Conservation (phyloP, 148 eudicot species). For the Selenicereus undatus region DNA sequence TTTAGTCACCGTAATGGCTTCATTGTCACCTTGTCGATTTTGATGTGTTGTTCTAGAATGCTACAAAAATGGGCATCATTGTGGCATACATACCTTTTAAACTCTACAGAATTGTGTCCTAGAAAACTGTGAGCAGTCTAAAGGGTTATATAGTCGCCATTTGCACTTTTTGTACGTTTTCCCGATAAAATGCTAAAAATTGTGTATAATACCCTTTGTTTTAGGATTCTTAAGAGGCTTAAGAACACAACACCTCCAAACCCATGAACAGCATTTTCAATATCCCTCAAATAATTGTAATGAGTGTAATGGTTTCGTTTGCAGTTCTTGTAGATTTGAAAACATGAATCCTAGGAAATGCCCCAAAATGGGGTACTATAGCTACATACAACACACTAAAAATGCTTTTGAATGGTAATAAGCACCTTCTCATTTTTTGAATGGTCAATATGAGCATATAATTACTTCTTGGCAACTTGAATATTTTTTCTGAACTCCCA, state of each 20-base stretch:
- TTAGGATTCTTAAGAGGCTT: not conserved
- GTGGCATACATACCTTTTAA: not conserved
- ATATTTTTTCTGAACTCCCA: too few species aligned
- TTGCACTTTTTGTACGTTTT: not conserved
- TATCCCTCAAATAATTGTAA: not conserved
- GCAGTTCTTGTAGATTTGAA: not conserved
- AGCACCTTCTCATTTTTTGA: too few species aligned
- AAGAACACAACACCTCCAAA: not conserved
- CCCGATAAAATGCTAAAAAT: not conserved
- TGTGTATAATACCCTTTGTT: not conserved
- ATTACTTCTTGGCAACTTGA: too few species aligned
- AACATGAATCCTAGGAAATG: not conserved
- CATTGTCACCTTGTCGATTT: not conserved
- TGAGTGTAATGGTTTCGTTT: not conserved
- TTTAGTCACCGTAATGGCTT: too few species aligned
- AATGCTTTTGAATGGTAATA: too few species aligned
- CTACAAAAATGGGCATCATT: not conserved
- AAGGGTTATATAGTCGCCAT: not conserved
- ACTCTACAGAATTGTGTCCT: not conserved
- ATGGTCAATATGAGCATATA: too few species aligned
- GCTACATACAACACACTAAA: too few species aligned
- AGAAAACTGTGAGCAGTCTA: not conserved
- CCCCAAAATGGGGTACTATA: too few species aligned
- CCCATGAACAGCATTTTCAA: not conserved
- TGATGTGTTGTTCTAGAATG: not conserved